Percentiles rank a stretch among this genome's conserved stretches.
Conservation (phyloP, 345 rosid species). For the Eucalyptus erythrocorys region DNA sequence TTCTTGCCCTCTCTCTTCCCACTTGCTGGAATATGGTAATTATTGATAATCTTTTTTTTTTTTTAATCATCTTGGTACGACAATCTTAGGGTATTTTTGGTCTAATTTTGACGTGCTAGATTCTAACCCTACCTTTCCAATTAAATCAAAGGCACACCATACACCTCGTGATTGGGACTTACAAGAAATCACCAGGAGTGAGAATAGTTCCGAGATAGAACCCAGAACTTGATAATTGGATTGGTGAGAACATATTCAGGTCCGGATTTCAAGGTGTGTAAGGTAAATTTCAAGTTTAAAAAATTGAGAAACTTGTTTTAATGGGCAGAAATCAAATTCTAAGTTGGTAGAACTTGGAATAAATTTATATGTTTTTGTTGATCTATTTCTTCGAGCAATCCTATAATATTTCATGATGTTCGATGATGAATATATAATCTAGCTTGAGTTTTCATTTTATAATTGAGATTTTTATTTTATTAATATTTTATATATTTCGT, state of each 20-base stretch:
- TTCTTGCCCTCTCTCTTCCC: not conserved
- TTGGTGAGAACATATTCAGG: too few relatives aligned
- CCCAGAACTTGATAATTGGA: too few relatives aligned
- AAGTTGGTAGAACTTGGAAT: too few relatives aligned
- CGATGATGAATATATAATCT: accelerated
- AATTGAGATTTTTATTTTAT: too few relatives aligned
- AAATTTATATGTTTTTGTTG: too few relatives aligned
- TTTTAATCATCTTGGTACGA: not conserved
- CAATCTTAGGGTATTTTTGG: not conserved
- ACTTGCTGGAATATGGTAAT: not conserved
- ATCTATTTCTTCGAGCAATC: too few relatives aligned
- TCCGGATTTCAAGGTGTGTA: accelerated
- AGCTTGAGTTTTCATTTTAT: too few relatives aligned
- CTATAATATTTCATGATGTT: accelerated
- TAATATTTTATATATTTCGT: too few relatives aligned
- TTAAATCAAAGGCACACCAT: not conserved
- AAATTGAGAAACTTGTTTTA: accelerated
- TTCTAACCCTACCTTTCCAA: not conserved
- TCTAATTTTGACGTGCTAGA: not conserved
- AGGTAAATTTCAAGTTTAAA: too few relatives aligned
- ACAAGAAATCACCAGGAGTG: too few relatives aligned
- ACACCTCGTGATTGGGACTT: not conserved
- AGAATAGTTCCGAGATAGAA: accelerated
- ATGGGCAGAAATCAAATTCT: accelerated
- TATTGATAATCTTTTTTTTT: not conserved